Evolutionary conservation across 2,329 filamentous ascomycete genomes (phyloP).

Genomic region (Epichloe hybrida): DNA sequence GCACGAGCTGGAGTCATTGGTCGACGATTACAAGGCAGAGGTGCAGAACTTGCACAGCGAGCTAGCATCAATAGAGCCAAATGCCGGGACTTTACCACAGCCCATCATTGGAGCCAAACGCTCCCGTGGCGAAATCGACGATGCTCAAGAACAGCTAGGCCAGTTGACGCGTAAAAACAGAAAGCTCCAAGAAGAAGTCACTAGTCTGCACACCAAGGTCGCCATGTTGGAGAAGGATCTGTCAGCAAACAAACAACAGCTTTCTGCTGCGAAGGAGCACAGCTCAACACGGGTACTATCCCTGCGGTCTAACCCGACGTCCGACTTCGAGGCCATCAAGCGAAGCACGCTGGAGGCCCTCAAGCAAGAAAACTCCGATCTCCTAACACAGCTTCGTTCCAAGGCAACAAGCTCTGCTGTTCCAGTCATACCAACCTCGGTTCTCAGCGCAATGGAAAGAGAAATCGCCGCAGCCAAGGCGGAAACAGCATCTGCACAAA

Average conservation of each 20-base stretch:
- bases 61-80: slow-evolving; percentile 49
- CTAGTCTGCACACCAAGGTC: slow-evolving; percentile 53
- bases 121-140: slow-evolving; percentile 44
- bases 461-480: slow-evolving; percentile 60
- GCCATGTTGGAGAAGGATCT: slow-evolving; percentile 65
- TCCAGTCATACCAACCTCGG: slow-evolving; percentile 60
- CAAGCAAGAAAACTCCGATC: slow-evolving; percentile 69
- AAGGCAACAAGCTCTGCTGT: slow-evolving; percentile 27
- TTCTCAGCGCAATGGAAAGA: slow-evolving; percentile 61
- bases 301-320: slow-evolving; percentile 82
- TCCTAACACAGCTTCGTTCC: slow-evolving; percentile 56
- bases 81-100: slow-evolving; percentile 18
- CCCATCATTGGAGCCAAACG: slow-evolving; percentile 47
- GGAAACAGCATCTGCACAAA: slow-evolving; percentile 61
- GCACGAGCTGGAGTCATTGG: slow-evolving; percentile 67
- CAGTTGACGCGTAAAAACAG: slow-evolving; percentile 80
- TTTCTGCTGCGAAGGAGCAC: slow-evolving; percentile 50
- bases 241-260: slow-evolving; percentile 57
- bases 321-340: slow-evolving; percentile 75
- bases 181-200: slow-evolving; percentile 66
- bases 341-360: slow-evolving; percentile 63
- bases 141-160: slow-evolving; percentile 59
- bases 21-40: slow-evolving; percentile 77
- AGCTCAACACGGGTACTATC: slow-evolving; percentile 73
- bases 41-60: slow-evolving; percentile 62